Percentiles rank a stretch among this genome's conserved stretches.
Conservation (phyloP, 495 filamentous ascomycete species). For the Lasiosphaeria miniovina region DNA sequence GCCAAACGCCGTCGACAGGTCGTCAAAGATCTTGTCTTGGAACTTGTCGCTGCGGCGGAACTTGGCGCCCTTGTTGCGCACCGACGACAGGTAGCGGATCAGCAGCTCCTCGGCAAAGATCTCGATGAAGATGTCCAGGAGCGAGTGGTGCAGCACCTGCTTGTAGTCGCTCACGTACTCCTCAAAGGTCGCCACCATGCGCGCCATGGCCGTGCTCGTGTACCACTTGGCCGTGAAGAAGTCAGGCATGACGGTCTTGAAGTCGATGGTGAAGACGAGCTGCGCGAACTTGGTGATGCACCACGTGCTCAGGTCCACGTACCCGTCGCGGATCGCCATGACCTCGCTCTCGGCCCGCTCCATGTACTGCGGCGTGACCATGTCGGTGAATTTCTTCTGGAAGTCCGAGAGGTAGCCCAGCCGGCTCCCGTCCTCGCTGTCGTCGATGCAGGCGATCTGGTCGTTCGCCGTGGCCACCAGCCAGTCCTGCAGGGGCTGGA, state of each 20-base stretch:
- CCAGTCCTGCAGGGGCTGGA: slow-evolving; percentile 85
- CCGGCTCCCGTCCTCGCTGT: slow-evolving; percentile 67
- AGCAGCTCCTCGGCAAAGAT: slow-evolving; percentile 89
- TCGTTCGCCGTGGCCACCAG: slow-evolving; percentile 96
- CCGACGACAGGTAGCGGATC: slow-evolving; percentile 76
- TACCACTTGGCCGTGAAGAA: slow-evolving; percentile 95
- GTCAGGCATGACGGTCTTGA: slow-evolving; percentile 72
- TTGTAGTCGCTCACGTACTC: slow-evolving; percentile 89
- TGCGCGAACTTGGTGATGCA: slow-evolving; percentile 80
- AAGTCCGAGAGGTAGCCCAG: slow-evolving; percentile 78
- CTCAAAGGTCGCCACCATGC: slow-evolving; percentile 87
- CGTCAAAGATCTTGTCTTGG: slow-evolving; percentile 85
- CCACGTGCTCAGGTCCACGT: slow-evolving; percentile 88
- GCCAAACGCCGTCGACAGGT: slow-evolving; percentile 79
- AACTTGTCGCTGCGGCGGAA: slow-evolving; percentile 82
- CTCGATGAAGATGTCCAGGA: slow-evolving; percentile 85
- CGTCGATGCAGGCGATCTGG: slow-evolving; percentile 96
- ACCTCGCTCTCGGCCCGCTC: slow-evolving; percentile 67
- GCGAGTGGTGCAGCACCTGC: slow-evolving; percentile 72
- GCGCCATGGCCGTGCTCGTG: slow-evolving; percentile 71
- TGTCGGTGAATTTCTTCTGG: slow-evolving; percentile 68
- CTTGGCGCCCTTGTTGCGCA: slow-evolving; percentile 85
- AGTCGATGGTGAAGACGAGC: slow-evolving; percentile 84
- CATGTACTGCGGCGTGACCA: slow-evolving; percentile 80
- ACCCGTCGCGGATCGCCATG: slow-evolving; percentile 75